These are phyloP conservation scores for Firmiana major DNA, from an alignment of 345 rosid genomes.

Conservation along the genomic window DNA sequence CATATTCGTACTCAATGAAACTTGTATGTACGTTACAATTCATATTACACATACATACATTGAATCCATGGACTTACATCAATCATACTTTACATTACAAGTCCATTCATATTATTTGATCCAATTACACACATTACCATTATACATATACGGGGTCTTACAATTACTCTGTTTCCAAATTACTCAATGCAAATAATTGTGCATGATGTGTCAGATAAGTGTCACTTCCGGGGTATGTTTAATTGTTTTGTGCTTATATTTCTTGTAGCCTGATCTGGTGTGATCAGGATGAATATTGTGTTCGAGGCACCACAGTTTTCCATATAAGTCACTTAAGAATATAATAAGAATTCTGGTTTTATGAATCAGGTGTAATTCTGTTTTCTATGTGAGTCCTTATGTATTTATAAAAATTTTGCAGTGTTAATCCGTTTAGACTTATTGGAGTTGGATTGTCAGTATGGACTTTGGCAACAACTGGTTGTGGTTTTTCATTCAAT, in stretches of 20 bases:
- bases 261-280: background rate
- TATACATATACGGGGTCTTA: too few relatives aligned
- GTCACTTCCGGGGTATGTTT: background rate
- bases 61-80: too few relatives aligned
- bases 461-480: slow-evolving; percentile 78
- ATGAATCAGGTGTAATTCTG: background rate
- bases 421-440: slow-evolving; percentile 86
- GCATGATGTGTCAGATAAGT: background rate
- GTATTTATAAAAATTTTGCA: slow-evolving; percentile 35
- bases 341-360: slow-evolving; percentile 1
- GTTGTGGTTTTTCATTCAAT: slow-evolving; percentile 77
- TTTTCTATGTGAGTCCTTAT: slow-evolving; percentile 14
- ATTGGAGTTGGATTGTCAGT: slow-evolving; percentile 87
- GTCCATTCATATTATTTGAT: too few relatives aligned
- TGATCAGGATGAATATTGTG: background rate
- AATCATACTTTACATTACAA: too few relatives aligned
- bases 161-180: background rate
- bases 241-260: background rate
- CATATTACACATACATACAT: too few relatives aligned
- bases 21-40: too few relatives aligned
- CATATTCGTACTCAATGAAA: too few relatives aligned
- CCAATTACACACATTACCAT: too few relatives aligned
- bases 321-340: background rate
- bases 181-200: background rate
- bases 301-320: background rate